Evolutionary conservation across 345 rosid species (phyloP).

Genomic region (Corchorus capsularis): DNA sequence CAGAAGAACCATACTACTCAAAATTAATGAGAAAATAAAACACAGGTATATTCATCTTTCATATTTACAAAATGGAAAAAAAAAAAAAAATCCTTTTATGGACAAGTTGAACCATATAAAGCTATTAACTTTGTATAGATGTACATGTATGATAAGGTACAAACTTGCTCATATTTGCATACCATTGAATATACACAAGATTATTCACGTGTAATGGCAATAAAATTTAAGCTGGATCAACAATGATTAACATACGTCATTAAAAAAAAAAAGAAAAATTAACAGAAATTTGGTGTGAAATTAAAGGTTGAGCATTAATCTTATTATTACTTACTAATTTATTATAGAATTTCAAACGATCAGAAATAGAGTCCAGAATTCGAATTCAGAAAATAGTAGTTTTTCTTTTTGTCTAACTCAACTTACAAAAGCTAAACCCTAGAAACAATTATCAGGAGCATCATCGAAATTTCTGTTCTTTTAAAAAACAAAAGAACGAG

Average conservation of each 20-base stretch:
- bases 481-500: not conserved
- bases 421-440: conserved; percentile 14
- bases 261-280: not conserved
- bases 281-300: not conserved
- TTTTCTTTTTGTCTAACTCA: not conserved
- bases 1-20: not conserved
- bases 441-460: not conserved
- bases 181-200: not conserved
- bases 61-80: not conserved
- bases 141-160: not conserved
- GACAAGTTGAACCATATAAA: not conserved
- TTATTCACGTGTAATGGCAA: not conserved
- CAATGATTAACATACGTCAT: not conserved
- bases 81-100: not conserved
- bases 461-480: not conserved
- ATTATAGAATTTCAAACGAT: not conserved
- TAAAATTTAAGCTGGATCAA: not conserved
- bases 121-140: not conserved
- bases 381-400: conserved; percentile 2
- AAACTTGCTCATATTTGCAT: not conserved
- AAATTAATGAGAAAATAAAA: no score
- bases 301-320: not conserved
- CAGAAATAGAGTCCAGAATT: not conserved
- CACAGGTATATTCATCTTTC: no score
- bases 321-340: not conserved